Evolutionary conservation across 805 yeast genomes (phyloP), one percentile per base, ranked within the genome.

Genomic region (Pichia thaimueangensis): DNA sequence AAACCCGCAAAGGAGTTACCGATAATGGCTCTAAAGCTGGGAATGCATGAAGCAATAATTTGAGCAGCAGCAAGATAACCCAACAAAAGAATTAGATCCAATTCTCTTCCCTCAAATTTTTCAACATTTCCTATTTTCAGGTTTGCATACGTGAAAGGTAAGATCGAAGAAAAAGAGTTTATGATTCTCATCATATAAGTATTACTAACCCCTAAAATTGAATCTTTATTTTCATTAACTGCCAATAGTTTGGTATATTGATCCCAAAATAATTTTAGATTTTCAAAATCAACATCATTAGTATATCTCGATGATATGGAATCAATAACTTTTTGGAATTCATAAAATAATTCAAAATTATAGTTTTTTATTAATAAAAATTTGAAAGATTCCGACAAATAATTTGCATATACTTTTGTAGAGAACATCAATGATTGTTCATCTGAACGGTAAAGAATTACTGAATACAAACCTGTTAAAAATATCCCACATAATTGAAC

Each of bases 401-500:
- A n/a, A n/a, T n/a, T n/a, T n/a, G n/a, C n/a, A n/a, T n/a, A n/a
- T n/a, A n/a, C n/a, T n/a, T n/a, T n/a, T n/a, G n/a, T n/a, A n/a
- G n/a, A n/a, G n/a, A n/a, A n/a, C n/a, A n/a, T n/a, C n/a, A n/a
- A n/a, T n/a, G n/a, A n/a, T n/a, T n/a, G n/a, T n/a, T n/a, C n/a
- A n/a, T n/a, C n/a, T n/a, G n/a, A n/a, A n/a, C n/a, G n/a, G n/a
- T n/a, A n/a, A n/a, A 40, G 43, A 2, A 36, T 20, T 6, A 47
- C 17, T 11, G 47, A 43, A 38, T 27, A 47, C 16, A 47, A 17
- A 4, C 47, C 47, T 2, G 50, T 45, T 21, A 40, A 37, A 21
- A 47, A 47, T 1, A 41, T 47, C 5, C 50, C 47, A n/a, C 43
- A 34, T 23, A 38, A 37, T 6, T 43, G 37, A 35, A 47, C 41